A percentile compares a stretch with the other conserved stretches of the same genome.
Evolutionary conservation across 805 yeast species (phyloP).

Genomic region (Sugiyamaella americana): DNA sequence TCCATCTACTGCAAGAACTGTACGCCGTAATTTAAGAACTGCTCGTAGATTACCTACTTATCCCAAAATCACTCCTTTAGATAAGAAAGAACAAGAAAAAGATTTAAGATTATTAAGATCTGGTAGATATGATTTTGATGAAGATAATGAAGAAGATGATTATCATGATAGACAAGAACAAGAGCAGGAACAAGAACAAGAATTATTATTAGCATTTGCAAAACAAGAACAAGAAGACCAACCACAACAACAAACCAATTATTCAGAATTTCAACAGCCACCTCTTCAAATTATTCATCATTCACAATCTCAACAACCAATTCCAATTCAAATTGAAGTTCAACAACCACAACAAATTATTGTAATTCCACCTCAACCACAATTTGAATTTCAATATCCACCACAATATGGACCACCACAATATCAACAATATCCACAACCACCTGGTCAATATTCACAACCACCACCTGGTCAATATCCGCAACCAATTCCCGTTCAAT

Average conservation of each 20-base stretch:
- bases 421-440: background rate
- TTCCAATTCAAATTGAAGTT: too few relatives aligned
- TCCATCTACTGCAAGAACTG: conserved; percentile 22
- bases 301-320: background rate
- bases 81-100: conserved; percentile 15
- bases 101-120: conserved; percentile 14
- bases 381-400: background rate
- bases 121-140: conserved; percentile 11
- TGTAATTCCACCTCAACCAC: too few relatives aligned
- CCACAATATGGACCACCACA: background rate
- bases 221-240: background rate
- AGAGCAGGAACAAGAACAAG: background rate
- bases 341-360: background rate
- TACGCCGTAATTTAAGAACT: conserved; percentile 25
- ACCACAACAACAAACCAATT: too few relatives aligned
- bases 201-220: background rate
- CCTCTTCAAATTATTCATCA: background rate
- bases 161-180: background rate
- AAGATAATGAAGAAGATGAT: conserved; percentile 9
- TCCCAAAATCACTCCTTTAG: conserved; percentile 19
- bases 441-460: background rate
- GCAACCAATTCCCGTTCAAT: background rate
- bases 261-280: background rate
- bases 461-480: conserved; percentile 1
- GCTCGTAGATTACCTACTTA: conserved; percentile 19